Percentiles rank a stretch among this genome's conserved stretches.
These are phyloP conservation scores for Coprinellus micaceus DNA, from an alignment of 768 basidiomycete species.

Conservation along the genomic window DNA sequence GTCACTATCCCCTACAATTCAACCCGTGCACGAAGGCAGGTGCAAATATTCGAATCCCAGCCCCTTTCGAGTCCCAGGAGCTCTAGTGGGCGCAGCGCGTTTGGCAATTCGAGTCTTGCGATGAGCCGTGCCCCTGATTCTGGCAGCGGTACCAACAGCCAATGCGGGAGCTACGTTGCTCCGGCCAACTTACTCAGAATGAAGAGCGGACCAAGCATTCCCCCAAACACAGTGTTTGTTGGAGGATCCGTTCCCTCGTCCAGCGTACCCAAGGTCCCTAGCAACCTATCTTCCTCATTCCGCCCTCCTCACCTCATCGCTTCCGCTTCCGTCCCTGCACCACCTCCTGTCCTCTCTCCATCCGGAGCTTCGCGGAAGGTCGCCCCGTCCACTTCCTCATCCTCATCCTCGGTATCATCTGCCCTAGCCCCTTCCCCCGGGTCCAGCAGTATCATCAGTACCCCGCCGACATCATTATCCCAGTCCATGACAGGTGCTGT, in stretches of 20 bases:
- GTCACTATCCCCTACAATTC: conserved; percentile 58
- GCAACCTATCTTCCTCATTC: conserved; percentile 31
- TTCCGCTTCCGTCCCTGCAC: conserved; percentile 4
- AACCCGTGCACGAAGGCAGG: conserved; percentile 53
- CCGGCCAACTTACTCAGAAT: conserved; percentile 35
- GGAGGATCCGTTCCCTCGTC: conserved; percentile 33
- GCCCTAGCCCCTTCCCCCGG: conserved; percentile 34
- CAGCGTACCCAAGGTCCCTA: conserved; percentile 38
- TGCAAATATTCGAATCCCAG: conserved; percentile 82
- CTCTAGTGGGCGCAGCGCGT: conserved; percentile 30
- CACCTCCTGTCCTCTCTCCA: conserved; percentile 7
- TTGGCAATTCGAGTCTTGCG: conserved; percentile 26
- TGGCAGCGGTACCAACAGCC: conserved; percentile 36
- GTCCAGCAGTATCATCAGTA: conserved; percentile 46
- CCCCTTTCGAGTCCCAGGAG: conserved; percentile 60
- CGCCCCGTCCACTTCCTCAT: conserved; percentile 47
- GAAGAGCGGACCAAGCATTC: conserved; percentile 17
- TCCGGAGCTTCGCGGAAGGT: conserved; percentile 14
- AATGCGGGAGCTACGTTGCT: conserved; percentile 40
- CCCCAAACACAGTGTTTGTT: conserved; percentile 17
- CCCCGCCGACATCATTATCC: conserved; percentile 54
- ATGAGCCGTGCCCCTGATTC: conserved; percentile 24
- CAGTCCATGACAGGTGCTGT: conserved; percentile 45
- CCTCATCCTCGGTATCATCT: conserved; percentile 50
- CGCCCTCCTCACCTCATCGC: not conserved